A percentile compares a stretch with the other conserved stretches of the same genome.
These are phyloP conservation scores for Ophiostoma pallidulum DNA, from an alignment of 2,329 filamentous ascomycete species.

Conservation along the genomic window DNA sequence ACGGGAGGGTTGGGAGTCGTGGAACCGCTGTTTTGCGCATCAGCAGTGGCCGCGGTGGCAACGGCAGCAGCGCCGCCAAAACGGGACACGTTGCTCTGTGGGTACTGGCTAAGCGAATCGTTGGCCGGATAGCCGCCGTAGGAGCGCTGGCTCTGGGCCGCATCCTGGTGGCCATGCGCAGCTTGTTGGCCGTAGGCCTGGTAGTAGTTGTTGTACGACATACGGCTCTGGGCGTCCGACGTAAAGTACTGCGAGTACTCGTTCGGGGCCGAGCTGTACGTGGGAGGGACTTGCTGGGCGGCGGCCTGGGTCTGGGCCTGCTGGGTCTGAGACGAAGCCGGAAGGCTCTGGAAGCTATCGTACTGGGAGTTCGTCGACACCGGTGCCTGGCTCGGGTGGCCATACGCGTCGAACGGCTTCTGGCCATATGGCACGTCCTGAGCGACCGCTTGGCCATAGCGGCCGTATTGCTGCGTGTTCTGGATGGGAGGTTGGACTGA, in stretches of 20 bases:
- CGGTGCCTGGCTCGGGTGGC: slow-evolving; percentile 59
- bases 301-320: slow-evolving; percentile 35
- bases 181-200: slow-evolving; percentile 47
- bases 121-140: slow-evolving; percentile 65
- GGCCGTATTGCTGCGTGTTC: slow-evolving; percentile 55
- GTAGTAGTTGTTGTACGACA: slow-evolving; percentile 70
- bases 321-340: slow-evolving; percentile 6
- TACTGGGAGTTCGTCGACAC: slow-evolving; percentile 43
- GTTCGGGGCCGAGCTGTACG: slow-evolving; percentile 63
- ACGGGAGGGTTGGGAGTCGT: slow-evolving; percentile 75
- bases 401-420: slow-evolving; percentile 83
- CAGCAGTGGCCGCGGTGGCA: slow-evolving; percentile 34
- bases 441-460: slow-evolving; percentile 53
- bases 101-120: slow-evolving; percentile 59
- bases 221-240: slow-evolving; percentile 54
- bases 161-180: slow-evolving; percentile 63
- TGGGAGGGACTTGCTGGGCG: slow-evolving; percentile 50
- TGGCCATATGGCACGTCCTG: slow-evolving; percentile 56
- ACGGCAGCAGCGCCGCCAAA: slow-evolving; percentile 37
- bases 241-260: slow-evolving; percentile 86
- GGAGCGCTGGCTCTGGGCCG: slow-evolving; percentile 57
- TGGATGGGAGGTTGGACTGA: slow-evolving; percentile 2
- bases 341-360: slow-evolving; percentile 42
- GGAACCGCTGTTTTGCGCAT: slow-evolving; percentile 77
- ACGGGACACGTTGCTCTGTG: slow-evolving; percentile 63